Percentiles rank a stretch among this genome's conserved stretches.
Conservation (phyloP, 106 monocot genomes). For the Dendrobium officinale region DNA sequence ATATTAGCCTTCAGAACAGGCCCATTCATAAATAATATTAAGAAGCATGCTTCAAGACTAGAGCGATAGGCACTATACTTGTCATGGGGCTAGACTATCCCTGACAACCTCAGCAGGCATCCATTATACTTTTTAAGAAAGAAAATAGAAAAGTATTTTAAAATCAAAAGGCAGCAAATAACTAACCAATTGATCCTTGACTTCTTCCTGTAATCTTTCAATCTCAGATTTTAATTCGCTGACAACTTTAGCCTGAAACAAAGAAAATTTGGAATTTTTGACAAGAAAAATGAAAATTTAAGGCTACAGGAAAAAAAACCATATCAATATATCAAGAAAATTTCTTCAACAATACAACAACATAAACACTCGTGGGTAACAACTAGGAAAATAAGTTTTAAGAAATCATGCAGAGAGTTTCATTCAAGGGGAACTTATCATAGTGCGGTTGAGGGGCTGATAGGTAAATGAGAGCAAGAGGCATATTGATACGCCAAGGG, state of each 20-base stretch:
- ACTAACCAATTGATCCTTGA: conserved; percentile 81
- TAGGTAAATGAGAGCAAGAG: neutral
- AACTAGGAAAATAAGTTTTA: neutral
- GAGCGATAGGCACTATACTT: neutral
- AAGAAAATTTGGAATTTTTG: neutral
- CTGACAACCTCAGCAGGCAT: neutral
- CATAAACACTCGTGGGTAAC: neutral
- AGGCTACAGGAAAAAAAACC: neutral
- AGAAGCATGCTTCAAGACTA: no score
- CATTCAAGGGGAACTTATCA: neutral
- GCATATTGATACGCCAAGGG: neutral
- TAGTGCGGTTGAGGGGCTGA: neutral
- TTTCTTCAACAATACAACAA: neutral
- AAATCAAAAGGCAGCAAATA: neutral
- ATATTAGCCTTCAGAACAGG: neutral
- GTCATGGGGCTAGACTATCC: neutral
- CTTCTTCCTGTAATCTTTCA: conserved; percentile 74
- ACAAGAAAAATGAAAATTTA: neutral
- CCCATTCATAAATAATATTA: neutral
- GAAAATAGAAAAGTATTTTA: neutral
- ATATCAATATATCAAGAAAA: neutral
- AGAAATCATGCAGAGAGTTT: neutral
- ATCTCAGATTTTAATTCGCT: conserved; percentile 81
- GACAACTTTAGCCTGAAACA: conserved; percentile 61
- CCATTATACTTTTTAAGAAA: neutral